Conservation (phyloP, 1,284 basidiomycete genomes). For the Fomitopsis palustris region DNA sequence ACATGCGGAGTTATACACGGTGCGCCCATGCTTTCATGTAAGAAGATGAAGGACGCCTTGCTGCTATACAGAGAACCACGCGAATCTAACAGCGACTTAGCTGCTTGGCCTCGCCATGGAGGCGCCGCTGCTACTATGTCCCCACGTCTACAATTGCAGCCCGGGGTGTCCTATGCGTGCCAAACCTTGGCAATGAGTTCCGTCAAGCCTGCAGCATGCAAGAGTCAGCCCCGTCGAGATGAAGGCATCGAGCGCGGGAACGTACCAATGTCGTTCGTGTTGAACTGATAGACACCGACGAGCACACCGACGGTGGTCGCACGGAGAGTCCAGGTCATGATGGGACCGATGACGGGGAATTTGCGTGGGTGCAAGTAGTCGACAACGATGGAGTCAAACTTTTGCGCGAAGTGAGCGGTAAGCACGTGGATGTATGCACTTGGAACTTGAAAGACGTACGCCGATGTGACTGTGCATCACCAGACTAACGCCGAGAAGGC, state of each 20-base stretch:
- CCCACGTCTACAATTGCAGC: background rate
- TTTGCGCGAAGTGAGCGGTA: background rate
- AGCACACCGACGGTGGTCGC: slow-evolving; percentile 80
- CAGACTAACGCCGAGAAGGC: slow-evolving; percentile 80
- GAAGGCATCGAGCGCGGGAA: background rate
- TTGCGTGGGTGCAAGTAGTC: slow-evolving; percentile 97
- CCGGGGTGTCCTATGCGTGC: slow-evolving; percentile 18
- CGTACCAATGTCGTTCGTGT: slow-evolving; percentile 94
- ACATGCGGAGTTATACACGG: background rate
- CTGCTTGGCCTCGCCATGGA: background rate
- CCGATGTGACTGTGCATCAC: slow-evolving; percentile 96
- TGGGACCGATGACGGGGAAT: slow-evolving; percentile 76
- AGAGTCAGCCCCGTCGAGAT: background rate
- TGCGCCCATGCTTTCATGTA: background rate
- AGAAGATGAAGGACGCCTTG: background rate
- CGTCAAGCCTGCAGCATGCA: slow-evolving; percentile 23
- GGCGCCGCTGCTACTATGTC: too few relatives aligned
- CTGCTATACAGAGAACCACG: background rate
- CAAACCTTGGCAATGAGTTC: slow-evolving; percentile 31
- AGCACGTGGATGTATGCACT: background rate
- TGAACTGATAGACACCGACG: slow-evolving; percentile 94
- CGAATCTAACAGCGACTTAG: background rate
- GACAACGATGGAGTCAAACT: slow-evolving; percentile 74
- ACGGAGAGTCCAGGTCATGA: slow-evolving; percentile 75
- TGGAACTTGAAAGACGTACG: slow-evolving; percentile 38